Percentiles rank a stretch among this genome's conserved stretches.
Evolutionary conservation across 2,329 filamentous ascomycete species (phyloP).

Genomic region (Aphanoascus verrucosus): DNA sequence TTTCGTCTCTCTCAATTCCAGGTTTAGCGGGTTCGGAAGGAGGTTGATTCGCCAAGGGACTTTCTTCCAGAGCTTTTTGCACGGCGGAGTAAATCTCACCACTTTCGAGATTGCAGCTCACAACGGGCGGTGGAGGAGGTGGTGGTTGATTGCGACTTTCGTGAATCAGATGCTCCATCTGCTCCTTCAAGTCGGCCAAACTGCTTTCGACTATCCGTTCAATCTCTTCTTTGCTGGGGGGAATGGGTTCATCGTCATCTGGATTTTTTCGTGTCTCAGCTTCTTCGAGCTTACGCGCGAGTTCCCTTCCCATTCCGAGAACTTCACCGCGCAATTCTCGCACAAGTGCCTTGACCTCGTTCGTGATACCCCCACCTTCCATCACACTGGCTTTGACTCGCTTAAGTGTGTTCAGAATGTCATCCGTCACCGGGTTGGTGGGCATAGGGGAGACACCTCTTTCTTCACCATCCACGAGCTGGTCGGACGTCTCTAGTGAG

Average conservation of each 20-base stretch:
- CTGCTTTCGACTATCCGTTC: constrained; percentile 68
- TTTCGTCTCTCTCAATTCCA: constrained; percentile 64
- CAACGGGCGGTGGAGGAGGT: constrained; percentile 52
- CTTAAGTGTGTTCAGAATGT: constrained; percentile 70
- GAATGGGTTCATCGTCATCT: constrained; percentile 36
- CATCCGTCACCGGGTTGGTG: constrained; percentile 53
- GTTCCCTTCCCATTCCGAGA: constrained; percentile 83
- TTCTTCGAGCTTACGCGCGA: constrained; percentile 68
- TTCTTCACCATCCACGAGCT: constrained; percentile 19
- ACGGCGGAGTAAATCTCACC: constrained; percentile 80
- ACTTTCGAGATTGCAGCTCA: constrained; percentile 58
- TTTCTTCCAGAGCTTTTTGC: constrained; percentile 57
- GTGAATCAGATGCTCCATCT: constrained; percentile 68
- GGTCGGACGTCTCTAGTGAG: not conserved
- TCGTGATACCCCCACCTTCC: constrained; percentile 77
- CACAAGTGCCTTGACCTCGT: constrained; percentile 82
- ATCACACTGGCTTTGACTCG: constrained; percentile 85
- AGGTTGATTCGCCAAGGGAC: constrained; percentile 46
- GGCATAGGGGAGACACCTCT: constrained; percentile 20
- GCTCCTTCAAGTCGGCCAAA: constrained; percentile 68
- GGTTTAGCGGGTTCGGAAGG: constrained; percentile 39
- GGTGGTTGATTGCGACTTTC: constrained; percentile 62
- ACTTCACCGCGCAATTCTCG: constrained; percentile 86
- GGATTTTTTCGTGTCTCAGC: constrained; percentile 42
- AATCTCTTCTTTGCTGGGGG: constrained; percentile 57